Evolutionary conservation across 805 yeast species (phyloP).

Genomic region (Saccharomycopsis sp.): DNA sequence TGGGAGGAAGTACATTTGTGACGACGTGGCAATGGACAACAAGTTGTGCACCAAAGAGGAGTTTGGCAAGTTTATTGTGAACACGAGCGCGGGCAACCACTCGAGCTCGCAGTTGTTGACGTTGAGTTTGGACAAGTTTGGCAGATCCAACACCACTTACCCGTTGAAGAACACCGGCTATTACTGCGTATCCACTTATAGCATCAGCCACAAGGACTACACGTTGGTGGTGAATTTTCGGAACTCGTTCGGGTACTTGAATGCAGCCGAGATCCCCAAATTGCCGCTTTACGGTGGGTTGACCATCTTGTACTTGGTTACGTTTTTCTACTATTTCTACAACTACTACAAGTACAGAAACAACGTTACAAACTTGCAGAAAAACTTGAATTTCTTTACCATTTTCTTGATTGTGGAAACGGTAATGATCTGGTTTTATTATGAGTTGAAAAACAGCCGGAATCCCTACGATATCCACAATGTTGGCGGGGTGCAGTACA

Average conservation of each 20-base stretch:
- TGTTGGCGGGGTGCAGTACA: slow-evolving; percentile 25
- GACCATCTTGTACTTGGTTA: slow-evolving; percentile 74
- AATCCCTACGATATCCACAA: slow-evolving; percentile 14
- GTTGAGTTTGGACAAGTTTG: slow-evolving; percentile 44
- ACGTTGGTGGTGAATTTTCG: slow-evolving; percentile 70
- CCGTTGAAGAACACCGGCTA: slow-evolving; percentile 71
- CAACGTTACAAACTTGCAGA: slow-evolving; percentile 83
- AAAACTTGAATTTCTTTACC: slow-evolving; percentile 80
- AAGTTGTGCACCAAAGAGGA: slow-evolving; percentile 48
- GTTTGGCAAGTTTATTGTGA: slow-evolving; percentile 54
- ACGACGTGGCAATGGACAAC: slow-evolving; percentile 48
- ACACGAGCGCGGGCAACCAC: slow-evolving; percentile 32
- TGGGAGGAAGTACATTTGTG: slow-evolving; percentile 58
- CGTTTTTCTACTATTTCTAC: slow-evolving; percentile 75
- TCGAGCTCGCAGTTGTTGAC: slow-evolving; percentile 48
- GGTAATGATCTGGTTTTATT: slow-evolving; percentile 84
- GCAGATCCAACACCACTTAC: slow-evolving; percentile 55
- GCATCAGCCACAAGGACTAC: slow-evolving; percentile 39
- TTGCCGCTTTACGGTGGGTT: slow-evolving; percentile 80
- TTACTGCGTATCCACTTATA: slow-evolving; percentile 77
- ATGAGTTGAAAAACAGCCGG: slow-evolving; percentile 65
- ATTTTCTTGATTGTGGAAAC: slow-evolving; percentile 77
- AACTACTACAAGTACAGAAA: slow-evolving; percentile 78
- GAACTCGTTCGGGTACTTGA: slow-evolving; percentile 82
- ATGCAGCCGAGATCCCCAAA: slow-evolving; percentile 88